A percentile compares a stretch with the other conserved stretches of the same genome.
Conservation (phyloP, 345 rosid genomes). For the Salix exigua region DNA sequence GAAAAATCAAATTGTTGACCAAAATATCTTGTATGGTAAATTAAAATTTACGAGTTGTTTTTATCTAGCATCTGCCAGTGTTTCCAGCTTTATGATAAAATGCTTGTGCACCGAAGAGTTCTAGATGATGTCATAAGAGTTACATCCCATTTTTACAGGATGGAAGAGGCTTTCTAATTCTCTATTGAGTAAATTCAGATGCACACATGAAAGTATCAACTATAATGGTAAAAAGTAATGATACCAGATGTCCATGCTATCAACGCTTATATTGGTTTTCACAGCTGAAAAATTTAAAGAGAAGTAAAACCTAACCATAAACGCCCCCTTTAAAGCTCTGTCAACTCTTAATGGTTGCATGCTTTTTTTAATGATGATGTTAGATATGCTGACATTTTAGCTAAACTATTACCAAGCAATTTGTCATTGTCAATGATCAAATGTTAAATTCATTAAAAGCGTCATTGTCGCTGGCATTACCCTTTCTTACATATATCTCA, state of each 20-base stretch:
- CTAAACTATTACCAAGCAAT: not conserved
- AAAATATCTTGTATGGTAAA: too few relatives aligned
- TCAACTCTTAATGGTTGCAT: not conserved
- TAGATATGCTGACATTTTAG: not conserved
- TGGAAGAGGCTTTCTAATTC: not conserved
- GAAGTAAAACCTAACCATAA: not conserved
- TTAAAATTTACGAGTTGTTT: not conserved
- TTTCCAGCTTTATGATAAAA: not conserved
- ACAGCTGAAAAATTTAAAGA: not conserved
- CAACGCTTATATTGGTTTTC: not conserved
- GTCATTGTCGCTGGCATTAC: not conserved
- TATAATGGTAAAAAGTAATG: not conserved
- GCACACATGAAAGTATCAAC: not conserved
- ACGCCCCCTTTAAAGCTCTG: not conserved
- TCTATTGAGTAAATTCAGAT: not conserved
- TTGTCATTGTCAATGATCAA: not conserved
- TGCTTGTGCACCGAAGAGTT: not conserved
- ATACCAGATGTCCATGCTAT: not conserved
- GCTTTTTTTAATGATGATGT: not conserved
- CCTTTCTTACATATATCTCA: not conserved
- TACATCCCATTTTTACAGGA: not conserved
- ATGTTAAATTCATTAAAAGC: not conserved
- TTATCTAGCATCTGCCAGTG: not conserved
- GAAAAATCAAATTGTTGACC: not conserved
- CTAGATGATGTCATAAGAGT: not conserved